Evolutionary conservation across 345 rosid species (phyloP), one percentile per base, ranked within the genome.

Genomic region (Clausena lansium): DNA sequence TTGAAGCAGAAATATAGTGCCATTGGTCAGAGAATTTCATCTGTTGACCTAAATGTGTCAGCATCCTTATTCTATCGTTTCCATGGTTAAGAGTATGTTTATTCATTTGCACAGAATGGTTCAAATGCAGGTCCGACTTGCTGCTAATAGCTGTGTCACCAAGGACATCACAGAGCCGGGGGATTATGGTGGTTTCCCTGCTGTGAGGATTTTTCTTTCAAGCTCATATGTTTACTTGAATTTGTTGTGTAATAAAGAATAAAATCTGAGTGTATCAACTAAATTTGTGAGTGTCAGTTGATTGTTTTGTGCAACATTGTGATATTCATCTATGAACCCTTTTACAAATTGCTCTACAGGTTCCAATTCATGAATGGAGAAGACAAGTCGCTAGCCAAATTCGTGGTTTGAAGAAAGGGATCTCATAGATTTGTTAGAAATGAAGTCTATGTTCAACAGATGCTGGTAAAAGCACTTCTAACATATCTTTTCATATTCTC

Each of bases 171-270:
- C n/a, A 2, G 88, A 87, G 79, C 88, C 95, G 41, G 98, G 97
- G 24, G 98, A 92, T 80, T 94, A 85, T 72, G 98, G 95, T 52
- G 97, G 98, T 82, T 94, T 93, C 79, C 97, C 97, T 76, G 95
- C 97, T 71, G 97, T 93, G 87, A 88, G 90, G 70, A 82, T 79
- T 70, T 70, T 61, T 52, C 35, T 39, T 13, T 74, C 35, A 4
- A 36, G 69, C 13, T 39, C 35, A n/a, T 77, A 9, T 32, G 39
- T 73, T 63, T 39, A 9, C 64, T 22, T 14, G 28, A 38, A 33
- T 54, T 60, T 62, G 45, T 45, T 13, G 4, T 30, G n/a, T 22
- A 32, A 36, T 65, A 57, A 9, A 67, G 15, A 60, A 38, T 67
- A 7, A 35, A 50, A 25, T 62, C 20, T 35, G 4, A 64, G 41